Evolutionary conservation across 2,329 filamentous ascomycete genomes (phyloP).

Genomic region (Coniochaeta hoffmannii): DNA sequence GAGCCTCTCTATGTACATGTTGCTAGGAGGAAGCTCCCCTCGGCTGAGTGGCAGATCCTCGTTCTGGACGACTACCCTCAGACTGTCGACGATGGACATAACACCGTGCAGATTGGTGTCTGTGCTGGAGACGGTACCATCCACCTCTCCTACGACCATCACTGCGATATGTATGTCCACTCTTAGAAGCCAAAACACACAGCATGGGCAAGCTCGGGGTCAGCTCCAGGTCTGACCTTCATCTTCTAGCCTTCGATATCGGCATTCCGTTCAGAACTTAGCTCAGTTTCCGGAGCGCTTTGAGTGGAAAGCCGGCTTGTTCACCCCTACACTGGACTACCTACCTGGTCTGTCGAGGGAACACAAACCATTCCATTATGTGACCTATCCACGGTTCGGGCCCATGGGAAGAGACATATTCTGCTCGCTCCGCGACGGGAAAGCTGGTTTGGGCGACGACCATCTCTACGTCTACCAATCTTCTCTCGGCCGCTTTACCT

Average conservation of each 20-base stretch:
- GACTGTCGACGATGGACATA: conserved; percentile 42
- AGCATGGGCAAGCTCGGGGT: not conserved
- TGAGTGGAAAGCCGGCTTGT: conserved; percentile 25
- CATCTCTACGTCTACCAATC: conserved; percentile 37
- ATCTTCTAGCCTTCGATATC: conserved; percentile 25
- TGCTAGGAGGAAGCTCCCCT: conserved; percentile 32
- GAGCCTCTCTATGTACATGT: conserved; percentile 37
- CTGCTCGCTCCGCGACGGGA: conserved; percentile 42
- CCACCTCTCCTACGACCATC: conserved; percentile 38
- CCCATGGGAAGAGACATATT: conserved; percentile 29
- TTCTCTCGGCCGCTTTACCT: conserved; percentile 25
- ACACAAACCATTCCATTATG: conserved; percentile 24
- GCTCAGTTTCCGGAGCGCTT: conserved; percentile 22
- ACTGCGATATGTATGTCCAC: not conserved
- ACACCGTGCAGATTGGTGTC: conserved; percentile 44
- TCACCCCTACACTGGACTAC: conserved; percentile 25
- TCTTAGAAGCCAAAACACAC: not conserved
- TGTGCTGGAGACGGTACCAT: conserved; percentile 43
- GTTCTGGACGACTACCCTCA: conserved; percentile 42
- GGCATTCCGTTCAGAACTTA: conserved; percentile 23
- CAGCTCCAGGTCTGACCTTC: not conserved
- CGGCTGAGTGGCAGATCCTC: conserved; percentile 34
- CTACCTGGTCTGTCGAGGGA: conserved; percentile 25
- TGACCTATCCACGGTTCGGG: conserved; percentile 44
- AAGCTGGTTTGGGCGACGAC: conserved; percentile 41